Evolutionary conservation across 148 eudicot species (phyloP).

Genomic region (Rhododendron vialii): DNA sequence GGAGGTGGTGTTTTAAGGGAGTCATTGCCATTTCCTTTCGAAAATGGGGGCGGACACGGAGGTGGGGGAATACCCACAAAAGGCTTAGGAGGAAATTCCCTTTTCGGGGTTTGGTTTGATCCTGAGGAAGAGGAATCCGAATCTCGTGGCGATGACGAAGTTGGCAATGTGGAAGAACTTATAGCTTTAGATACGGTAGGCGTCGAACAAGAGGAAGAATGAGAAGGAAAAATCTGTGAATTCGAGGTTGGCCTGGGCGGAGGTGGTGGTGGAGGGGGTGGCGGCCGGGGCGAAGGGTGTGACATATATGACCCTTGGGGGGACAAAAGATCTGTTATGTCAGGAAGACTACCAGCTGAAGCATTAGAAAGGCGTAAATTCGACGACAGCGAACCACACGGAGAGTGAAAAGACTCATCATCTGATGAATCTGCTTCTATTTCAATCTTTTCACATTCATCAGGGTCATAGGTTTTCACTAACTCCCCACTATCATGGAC

Average conservation of each 20-base stretch:
- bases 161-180: conserved; percentile 14
- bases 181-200: conserved; percentile 10
- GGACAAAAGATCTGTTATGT: conserved; percentile 35
- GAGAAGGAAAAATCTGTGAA: conserved; percentile 17
- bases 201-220: conserved; percentile 20
- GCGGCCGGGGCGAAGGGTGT: conserved; percentile 4
- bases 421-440: conserved; percentile 30
- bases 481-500: conserved; percentile 51
- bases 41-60: conserved; percentile 35
- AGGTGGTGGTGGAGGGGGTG: conserved; percentile 16
- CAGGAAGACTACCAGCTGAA: conserved; percentile 46
- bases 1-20: conserved; percentile 52
- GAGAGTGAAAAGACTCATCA: conserved; percentile 81
- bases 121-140: conserved; percentile 23
- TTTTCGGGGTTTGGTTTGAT: conserved; percentile 21
- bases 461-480: conserved; percentile 30
- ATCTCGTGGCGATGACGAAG: conserved; percentile 16
- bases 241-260: conserved; percentile 59
- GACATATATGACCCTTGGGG: conserved; percentile 21
- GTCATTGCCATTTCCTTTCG: conserved; percentile 17
- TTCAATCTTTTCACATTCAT: conserved; percentile 23
- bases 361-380: conserved; percentile 56
- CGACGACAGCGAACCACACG: conserved; percentile 50
- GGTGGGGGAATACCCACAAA: conserved; percentile 52
- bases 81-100: conserved; percentile 13